Percentiles rank a stretch among this genome's conserved stretches.
These are phyloP conservation scores for Daldinia childiae DNA, from an alignment of 495 filamentous ascomycete species.

Conservation along the genomic window DNA sequence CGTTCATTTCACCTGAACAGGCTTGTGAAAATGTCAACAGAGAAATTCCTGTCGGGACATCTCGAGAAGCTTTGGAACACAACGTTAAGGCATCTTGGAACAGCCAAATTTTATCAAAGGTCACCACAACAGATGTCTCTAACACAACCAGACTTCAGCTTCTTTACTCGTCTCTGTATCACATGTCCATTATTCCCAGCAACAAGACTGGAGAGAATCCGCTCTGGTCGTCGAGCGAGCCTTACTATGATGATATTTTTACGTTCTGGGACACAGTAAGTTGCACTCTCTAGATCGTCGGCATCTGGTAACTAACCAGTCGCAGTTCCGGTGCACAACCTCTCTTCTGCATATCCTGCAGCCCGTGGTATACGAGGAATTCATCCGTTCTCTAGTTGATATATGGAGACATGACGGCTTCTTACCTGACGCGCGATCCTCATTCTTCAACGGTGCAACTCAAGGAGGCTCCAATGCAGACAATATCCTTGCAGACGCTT, in stretches of 20 bases:
- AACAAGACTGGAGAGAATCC: conserved; percentile 80
- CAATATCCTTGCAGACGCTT: conserved; percentile 78
- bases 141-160: conserved; percentile 64
- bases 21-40: conserved; percentile 67
- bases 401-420: conserved; percentile 75
- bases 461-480: conserved; percentile 81
- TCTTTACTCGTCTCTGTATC: conserved; percentile 74
- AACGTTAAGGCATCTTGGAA: conserved; percentile 66
- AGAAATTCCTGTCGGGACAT: conserved; percentile 65
- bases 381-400: conserved; percentile 74
- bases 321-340: conserved; percentile 69
- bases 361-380: conserved; percentile 69
- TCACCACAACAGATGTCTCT: conserved; percentile 64
- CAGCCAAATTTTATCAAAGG: conserved; percentile 67
- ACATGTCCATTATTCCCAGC: conserved; percentile 75
- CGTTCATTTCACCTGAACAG: conserved; percentile 70
- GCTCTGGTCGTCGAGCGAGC: conserved; percentile 69
- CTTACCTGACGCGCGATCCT: conserved; percentile 70
- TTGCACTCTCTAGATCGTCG: not conserved
- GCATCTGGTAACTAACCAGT: conserved; percentile 1
- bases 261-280: conserved; percentile 63
- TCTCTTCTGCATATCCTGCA: conserved; percentile 72
- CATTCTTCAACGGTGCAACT: conserved; percentile 74
- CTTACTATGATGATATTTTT: conserved; percentile 70
- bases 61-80: conserved; percentile 58